Evolutionary conservation across 805 yeast genomes (phyloP), one percentile per base, ranked within the genome.

Genomic region (Yarrowia bubula): DNA sequence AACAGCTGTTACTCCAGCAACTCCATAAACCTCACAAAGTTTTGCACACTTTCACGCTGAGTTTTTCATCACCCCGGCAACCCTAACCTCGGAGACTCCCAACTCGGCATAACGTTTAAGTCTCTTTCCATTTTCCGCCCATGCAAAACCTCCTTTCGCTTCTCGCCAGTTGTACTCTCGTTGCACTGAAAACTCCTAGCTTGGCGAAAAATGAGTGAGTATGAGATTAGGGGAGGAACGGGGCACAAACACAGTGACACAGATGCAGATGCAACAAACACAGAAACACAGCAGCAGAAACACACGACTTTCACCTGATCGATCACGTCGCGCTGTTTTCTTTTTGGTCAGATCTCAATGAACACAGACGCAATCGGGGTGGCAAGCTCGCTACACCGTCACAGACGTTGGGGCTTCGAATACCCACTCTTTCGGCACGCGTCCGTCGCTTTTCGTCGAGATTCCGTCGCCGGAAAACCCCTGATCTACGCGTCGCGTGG

Each of bases 161-260:
- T 55, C 47, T 55, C 61, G 61, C 61, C 47, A 55, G 61, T 55
- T 41, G 61, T 51, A 37, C 60, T 51, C 60, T 38, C 44, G 60
- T 51, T 51, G 60, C 60, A 51, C 60, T n/a, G 60, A 51, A 51
- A 38, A n/a, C 46, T 28, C 47, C 38, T 41, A 31, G 44, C 44
- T 51, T 38, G 60, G 60, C 44, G 60, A 48, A 55, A 55, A 55
- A 55, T 55, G 61, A 55, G 61, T 55, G 47, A 55, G 61, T 55
- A 55, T 55, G 13, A 22, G 28, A 22, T 22, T 22, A 22, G 5
- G 28, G 28, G 8, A 38, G 11, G 22, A n/a, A 38, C 42, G 8
- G 14, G n/a, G 9, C 43, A 14, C 38, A 15, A 2, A 7, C 53
- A 14, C 41, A 17, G 9, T 31, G 41, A 33, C 55, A 35, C 41